Conservation (phyloP, 345 rosid genomes). For the Crucihimalaya himalaica region DNA sequence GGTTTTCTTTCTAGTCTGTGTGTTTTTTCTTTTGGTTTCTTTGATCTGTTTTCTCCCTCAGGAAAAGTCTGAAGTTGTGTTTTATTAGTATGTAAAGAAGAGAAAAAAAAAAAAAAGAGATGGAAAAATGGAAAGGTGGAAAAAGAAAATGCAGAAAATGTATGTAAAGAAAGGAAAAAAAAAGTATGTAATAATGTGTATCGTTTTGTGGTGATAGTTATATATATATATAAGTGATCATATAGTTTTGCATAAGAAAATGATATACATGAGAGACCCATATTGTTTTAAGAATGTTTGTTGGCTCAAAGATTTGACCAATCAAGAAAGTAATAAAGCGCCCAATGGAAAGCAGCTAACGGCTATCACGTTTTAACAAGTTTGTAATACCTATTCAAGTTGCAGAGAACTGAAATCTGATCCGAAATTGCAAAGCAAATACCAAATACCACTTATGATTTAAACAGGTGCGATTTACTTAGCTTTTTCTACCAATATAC, state of each 20-base stretch:
- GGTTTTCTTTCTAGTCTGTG: neutral
- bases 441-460: too few relatives aligned
- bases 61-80: constrained; percentile 16
- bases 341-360: too few relatives aligned
- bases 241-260: neutral
- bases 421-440: neutral
- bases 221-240: neutral
- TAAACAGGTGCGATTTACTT: too few relatives aligned
- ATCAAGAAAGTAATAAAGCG: neutral
- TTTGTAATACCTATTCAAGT: neutral
- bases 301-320: neutral
- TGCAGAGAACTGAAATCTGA: neutral
- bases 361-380: neutral
- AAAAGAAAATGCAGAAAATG: neutral
- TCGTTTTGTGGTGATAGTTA: neutral
- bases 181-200: neutral
- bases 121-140: neutral
- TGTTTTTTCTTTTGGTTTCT: neutral
- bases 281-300: neutral
- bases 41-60: constrained; percentile 14
- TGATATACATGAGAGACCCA: neutral
- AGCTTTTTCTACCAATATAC: too few relatives aligned
- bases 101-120: neutral
- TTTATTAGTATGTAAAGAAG: neutral
- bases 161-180: neutral